Base-by-base conservation (phyloP, 2,329 filamentous ascomycete genomes). In the Diaporthe vexans region DNA sequence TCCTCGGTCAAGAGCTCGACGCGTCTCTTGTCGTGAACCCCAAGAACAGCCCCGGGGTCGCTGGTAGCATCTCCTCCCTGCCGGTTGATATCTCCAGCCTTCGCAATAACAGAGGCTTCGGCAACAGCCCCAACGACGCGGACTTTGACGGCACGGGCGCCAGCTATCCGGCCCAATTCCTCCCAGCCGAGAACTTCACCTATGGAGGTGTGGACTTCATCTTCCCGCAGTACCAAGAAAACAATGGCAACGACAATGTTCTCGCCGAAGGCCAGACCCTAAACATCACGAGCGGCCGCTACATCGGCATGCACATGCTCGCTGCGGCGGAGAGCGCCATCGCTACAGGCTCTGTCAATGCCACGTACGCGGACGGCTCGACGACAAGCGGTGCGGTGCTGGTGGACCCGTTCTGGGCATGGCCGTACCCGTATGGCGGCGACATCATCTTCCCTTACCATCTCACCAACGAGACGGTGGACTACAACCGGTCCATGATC, bases 401-500 rank as follows among this genome's bases (percentile, higher is more conserved):
- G 1, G 76, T 78, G 2, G 72, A 75, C 43, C 75, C 76, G 7
- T 77, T 74, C 59, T 77, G 76, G 77, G 71, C 70, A 5, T 77
- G 76, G 76, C 74, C 74, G 6, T 77, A 73, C 24, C 75, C 77
- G 5, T 76, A 72, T 2, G 77, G 77, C 1, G 77, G 76, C 15
- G 77, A 77, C 33, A 61, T 78, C 17, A 75, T 78, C 21, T 75
- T 78, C 59, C 77, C 77, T 1, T 78, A 76, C 37, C 71, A 77
- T 8, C 72, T 71, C 13, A 77, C 76, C 1, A 77, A 77, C 33
- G 58, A 75, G 56, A 72, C 70, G 6, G 24, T 73, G 24, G 71
- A 77, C 52, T 77, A 76, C 57, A 78, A 78, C 61, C 73, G 71
- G 15, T 77, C 77, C 21, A 75, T 74, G 65, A 77, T 78, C 17